Base-by-base conservation (phyloP, 306 rosid genomes). In the Quillaja saponaria region DNA sequence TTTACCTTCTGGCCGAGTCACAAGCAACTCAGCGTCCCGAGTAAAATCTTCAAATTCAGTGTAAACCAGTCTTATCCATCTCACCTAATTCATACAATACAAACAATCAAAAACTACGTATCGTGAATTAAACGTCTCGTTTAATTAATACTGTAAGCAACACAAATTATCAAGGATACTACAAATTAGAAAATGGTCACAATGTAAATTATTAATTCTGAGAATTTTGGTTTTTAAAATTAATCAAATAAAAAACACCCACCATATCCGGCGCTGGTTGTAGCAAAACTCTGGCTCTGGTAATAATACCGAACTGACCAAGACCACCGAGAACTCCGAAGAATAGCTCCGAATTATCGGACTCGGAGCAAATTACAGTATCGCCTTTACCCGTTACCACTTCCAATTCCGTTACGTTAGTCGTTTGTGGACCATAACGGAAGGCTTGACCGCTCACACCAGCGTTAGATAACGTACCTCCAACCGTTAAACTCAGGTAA, bases 371-470 rank as follows among this genome's bases (percentile, higher is more conserved):
- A 11, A 83, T 33, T 1, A 83, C 7, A 25, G 72, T 76, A 9
- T 94, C 99, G 31, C 97, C 97, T 40, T 78, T 85, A 3, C 99
- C 99, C 1, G 86, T 89, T 1, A 94, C 97, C 6, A 94, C 91
- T 47, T 94, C 96, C 45, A 94, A 61, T 71, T 87, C 95, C 33
- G 90, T 71, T 19, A 94, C 99, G 80, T 89, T 94, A 0, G 96
- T 76, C 4, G 86, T 87, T 14, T 89, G 99, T 1, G 99, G 99
- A 5, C 99, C 99, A 71, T 80, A 87, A 68, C 95, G 90, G 86
- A 94, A 94, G 4, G 96, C 39, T 49, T 94, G 97, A 2, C 99
- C 99, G 10, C 97, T 94, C 0, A 94, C 99, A 6, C 99, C 99
- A 28, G 90, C 99, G 83, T 94, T 94, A 3, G 99, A 89, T 14